A percentile compares a stretch with the other conserved stretches of the same genome.
Evolutionary conservation across 1,284 basidiomycete species (phyloP).

Genomic region (Pseudomicrostroma phylloplanum): DNA sequence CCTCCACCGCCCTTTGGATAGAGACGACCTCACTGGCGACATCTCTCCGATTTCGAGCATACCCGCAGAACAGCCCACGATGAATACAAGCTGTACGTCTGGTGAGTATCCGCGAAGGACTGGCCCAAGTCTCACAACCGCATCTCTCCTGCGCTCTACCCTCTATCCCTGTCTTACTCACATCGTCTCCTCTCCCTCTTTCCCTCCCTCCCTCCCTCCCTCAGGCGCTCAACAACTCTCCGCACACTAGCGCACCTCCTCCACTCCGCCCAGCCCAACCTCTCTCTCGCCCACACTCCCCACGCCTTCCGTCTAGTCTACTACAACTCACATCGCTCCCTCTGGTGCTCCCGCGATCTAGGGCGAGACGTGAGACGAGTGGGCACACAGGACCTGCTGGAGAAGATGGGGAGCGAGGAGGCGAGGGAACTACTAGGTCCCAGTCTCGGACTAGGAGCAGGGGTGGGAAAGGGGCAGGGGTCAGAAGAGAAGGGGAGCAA

Average conservation of each 20-base stretch:
- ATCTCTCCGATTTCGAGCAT: neutral
- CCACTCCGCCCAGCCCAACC: neutral
- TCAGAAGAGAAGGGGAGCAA: neutral
- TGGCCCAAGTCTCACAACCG: neutral
- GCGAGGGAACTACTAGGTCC: neutral
- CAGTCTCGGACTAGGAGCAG: neutral
- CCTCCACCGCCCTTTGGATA: neutral
- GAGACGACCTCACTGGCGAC: neutral
- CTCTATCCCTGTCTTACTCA: neutral
- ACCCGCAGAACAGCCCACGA: neutral
- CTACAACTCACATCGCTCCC: neutral
- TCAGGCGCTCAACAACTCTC: conserved; percentile 5
- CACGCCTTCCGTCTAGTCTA: conserved; percentile 3
- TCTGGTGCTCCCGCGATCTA: neutral
- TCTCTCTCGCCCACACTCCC: neutral
- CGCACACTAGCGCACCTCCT: conserved; percentile 2
- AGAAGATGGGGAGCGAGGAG: neutral
- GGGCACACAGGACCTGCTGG: neutral
- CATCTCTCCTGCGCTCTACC: neutral
- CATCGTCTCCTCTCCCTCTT: neutral
- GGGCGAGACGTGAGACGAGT: neutral
- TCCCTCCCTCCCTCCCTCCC: neutral
- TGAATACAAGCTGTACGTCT: conserved; percentile 3
- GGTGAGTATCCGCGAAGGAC: neutral
- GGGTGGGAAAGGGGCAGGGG: neutral